phyloP scores from a whole-genome alignment of 176 grass and related monocot species.

The Lolium perenne region DNA sequence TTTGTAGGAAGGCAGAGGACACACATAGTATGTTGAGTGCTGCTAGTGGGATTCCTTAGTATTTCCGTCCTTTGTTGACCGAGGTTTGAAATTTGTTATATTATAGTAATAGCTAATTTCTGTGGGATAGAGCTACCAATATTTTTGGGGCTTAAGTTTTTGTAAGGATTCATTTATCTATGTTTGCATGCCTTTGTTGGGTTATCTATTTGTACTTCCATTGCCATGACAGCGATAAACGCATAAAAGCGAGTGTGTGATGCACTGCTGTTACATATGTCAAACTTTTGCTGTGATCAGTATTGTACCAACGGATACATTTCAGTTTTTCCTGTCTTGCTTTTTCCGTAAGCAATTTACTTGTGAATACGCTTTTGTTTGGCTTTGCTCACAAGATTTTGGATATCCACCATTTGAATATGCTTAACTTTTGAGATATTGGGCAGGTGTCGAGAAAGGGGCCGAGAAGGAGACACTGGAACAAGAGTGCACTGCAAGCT shows the following conservation, averaged over 20 bases:
- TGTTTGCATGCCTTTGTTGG: background rate
- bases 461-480: background rate
- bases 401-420: background rate
- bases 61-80: background rate
- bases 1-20: background rate
- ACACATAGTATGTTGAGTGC: background rate
- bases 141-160: background rate
- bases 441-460: background rate
- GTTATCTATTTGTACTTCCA: background rate
- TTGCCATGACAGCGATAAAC: background rate
- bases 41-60: background rate
- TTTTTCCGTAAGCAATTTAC: too few relatives aligned
- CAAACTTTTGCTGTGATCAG: too few relatives aligned
- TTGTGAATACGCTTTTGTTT: too few relatives aligned
- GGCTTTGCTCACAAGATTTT: background rate
- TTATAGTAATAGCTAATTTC: background rate
- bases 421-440: background rate
- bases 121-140: background rate
- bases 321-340: too few relatives aligned
- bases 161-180: background rate
- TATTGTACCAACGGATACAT: too few relatives aligned
- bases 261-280: too few relatives aligned
- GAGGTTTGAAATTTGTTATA: too few relatives aligned
- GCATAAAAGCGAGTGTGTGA: too few relatives aligned
- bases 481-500: background rate